These are phyloP conservation scores for Aureobasidium sp. DNA, from an alignment of 2,329 filamentous ascomycete species.

Conservation along the genomic window DNA sequence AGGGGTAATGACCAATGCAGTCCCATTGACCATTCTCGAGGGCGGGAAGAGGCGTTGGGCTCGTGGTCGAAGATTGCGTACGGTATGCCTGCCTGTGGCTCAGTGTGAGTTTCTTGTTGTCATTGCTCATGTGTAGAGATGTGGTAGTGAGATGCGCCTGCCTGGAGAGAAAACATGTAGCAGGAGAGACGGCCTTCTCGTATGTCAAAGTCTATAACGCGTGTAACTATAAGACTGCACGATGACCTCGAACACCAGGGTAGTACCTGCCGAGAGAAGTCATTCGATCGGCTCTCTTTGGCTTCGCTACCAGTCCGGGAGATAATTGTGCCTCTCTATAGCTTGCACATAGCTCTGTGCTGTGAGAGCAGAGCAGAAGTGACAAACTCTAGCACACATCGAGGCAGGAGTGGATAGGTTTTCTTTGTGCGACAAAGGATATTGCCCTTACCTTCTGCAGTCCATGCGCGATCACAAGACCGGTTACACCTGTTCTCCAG, in stretches of 20 bases:
- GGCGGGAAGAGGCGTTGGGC: neutral
- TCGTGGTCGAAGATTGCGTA: slow-evolving; percentile 14
- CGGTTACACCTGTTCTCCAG: slow-evolving; percentile 16
- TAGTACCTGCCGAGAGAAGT: neutral
- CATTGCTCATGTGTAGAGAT: neutral
- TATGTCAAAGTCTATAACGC: neutral
- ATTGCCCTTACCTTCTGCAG: slow-evolving; percentile 16
- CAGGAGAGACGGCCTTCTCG: neutral
- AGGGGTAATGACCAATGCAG: slow-evolving; percentile 15
- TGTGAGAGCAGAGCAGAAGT: neutral
- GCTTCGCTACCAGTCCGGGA: neutral
- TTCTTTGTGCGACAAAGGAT: neutral
- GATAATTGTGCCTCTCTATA: neutral
- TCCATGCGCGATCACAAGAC: slow-evolving; percentile 21
- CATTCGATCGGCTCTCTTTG: neutral
- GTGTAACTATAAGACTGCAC: neutral
- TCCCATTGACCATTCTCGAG: slow-evolving; percentile 19
- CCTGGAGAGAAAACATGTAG: neutral
- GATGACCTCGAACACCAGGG: neutral
- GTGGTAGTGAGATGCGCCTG: no score
- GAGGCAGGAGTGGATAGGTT: neutral
- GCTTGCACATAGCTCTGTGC: neutral
- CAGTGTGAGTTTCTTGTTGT: neutral
- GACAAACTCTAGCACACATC: neutral
- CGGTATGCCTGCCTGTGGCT: slow-evolving; percentile 13